Conservation (phyloP, 1,284 basidiomycete genomes). For the Fomitopsis palustris region DNA sequence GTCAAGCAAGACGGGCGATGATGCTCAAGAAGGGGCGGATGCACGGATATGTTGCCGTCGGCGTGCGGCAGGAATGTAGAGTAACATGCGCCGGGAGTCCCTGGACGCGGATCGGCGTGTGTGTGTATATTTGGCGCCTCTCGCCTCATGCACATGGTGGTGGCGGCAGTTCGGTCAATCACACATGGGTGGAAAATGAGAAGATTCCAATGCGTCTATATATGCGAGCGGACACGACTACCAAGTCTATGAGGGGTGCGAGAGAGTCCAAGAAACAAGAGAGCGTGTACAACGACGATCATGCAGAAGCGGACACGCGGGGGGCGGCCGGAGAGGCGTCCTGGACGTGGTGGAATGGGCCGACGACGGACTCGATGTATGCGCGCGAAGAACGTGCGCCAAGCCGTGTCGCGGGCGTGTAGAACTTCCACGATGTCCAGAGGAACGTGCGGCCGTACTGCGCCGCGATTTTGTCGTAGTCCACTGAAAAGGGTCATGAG, state of each 20-base stretch:
- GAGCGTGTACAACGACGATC: background rate
- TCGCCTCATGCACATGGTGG: background rate
- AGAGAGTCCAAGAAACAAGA: background rate
- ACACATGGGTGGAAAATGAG: background rate
- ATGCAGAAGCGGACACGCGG: constrained; percentile 6
- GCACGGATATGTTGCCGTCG: background rate
- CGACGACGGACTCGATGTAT: constrained; percentile 21
- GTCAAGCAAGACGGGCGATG: background rate
- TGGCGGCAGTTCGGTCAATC: background rate
- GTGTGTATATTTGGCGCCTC: constrained; percentile 2
- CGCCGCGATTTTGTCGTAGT: constrained; percentile 62
- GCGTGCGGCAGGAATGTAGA: background rate
- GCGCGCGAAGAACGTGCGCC: constrained; percentile 6
- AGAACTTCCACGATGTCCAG: constrained; percentile 68
- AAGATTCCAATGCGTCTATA: background rate
- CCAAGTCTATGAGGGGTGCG: background rate
- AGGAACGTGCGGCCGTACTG: constrained; percentile 68
- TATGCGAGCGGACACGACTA: background rate
- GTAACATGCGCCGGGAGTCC: background rate
- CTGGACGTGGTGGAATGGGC: constrained; percentile 17
- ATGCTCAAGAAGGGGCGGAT: background rate
- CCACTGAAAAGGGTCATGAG: constrained; percentile 36
- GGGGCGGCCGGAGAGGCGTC: background rate
- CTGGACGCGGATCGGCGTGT: constrained; percentile 2
- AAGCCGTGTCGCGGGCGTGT: constrained; percentile 41